Percentiles rank a stretch among this genome's conserved stretches.
These are phyloP conservation scores for Grigorovia humatica DNA, from an alignment of 805 yeast genomes.

Conservation along the genomic window DNA sequence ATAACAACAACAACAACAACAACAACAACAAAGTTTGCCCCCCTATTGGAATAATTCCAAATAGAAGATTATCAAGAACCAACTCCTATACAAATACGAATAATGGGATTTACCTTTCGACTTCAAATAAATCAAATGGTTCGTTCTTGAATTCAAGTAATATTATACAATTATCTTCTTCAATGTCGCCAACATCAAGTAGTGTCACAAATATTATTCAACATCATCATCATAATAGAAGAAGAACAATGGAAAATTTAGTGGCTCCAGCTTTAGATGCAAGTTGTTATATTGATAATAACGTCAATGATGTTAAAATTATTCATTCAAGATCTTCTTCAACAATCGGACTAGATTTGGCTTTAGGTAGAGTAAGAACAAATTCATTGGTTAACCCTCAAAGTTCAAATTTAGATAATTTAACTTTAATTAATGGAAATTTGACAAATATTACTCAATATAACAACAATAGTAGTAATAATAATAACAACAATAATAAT, in stretches of 20 bases:
- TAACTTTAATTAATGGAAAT: too few species aligned
- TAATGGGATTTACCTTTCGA: background rate
- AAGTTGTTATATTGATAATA: constrained; percentile 50
- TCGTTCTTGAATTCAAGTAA: background rate
- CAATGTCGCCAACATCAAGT: background rate
- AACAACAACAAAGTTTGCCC: background rate
- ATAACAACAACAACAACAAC: background rate
- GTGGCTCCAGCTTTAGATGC: constrained; percentile 82
- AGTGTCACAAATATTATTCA: background rate
- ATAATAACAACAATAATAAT: too few species aligned
- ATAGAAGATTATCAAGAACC: constrained; percentile 1
- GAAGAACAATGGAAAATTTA: constrained; percentile 46
- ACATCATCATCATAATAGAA: constrained; percentile 19
- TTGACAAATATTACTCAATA: too few species aligned
- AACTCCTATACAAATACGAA: background rate
- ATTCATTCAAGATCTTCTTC: constrained; percentile 53
- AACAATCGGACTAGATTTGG: constrained; percentile 36
- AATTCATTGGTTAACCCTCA: background rate
- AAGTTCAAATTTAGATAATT: background rate
- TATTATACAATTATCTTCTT: background rate
- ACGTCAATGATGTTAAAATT: constrained; percentile 62
- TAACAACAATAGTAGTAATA: too few species aligned
- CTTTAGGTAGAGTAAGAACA: constrained; percentile 23
- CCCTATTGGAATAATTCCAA: background rate
- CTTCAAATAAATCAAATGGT: background rate